These are phyloP conservation scores for Camptophora hylomeconis DNA, from an alignment of 2,329 filamentous ascomycete species.

Conservation along the genomic window DNA sequence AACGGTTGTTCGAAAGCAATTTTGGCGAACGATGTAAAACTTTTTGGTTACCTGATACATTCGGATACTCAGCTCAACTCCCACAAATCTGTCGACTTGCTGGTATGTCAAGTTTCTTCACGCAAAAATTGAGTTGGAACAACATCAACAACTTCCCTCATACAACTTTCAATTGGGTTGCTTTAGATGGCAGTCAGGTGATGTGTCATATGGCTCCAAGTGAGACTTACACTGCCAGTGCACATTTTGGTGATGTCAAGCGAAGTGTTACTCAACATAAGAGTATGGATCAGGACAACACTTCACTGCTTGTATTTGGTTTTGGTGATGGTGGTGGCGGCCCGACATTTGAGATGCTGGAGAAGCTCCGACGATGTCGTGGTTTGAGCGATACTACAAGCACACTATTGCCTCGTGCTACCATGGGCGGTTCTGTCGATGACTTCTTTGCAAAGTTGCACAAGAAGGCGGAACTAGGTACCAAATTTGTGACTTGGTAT, in stretches of 20 bases:
- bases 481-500: slow-evolving; percentile 85
- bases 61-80: slow-evolving; percentile 90
- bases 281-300: slow-evolving; percentile 83
- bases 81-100: slow-evolving; percentile 85
- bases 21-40: slow-evolving; percentile 82
- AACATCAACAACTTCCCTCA: slow-evolving; percentile 99
- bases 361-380: slow-evolving; percentile 85
- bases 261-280: slow-evolving; percentile 87
- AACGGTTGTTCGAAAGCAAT: slow-evolving; percentile 84
- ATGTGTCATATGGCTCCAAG: slow-evolving; percentile 94
- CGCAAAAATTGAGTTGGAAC: slow-evolving; percentile 98
- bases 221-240: slow-evolving; percentile 90
- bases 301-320: slow-evolving; percentile 83
- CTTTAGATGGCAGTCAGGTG: slow-evolving; percentile 88
- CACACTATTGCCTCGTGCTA: slow-evolving; percentile 62
- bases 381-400: slow-evolving; percentile 82
- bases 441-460: slow-evolving; percentile 85
- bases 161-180: slow-evolving; percentile 97
- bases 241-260: slow-evolving; percentile 87
- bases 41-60: slow-evolving; percentile 97
- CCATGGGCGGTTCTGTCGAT: slow-evolving; percentile 80
- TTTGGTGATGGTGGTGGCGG: slow-evolving; percentile 95
- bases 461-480: slow-evolving; percentile 54
- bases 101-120: slow-evolving; percentile 95
- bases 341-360: slow-evolving; percentile 83